A percentile compares a stretch with the other conserved stretches of the same genome.
Conservation (phyloP, 2,329 filamentous ascomycete genomes). For the Leptographium galeiforme region DNA sequence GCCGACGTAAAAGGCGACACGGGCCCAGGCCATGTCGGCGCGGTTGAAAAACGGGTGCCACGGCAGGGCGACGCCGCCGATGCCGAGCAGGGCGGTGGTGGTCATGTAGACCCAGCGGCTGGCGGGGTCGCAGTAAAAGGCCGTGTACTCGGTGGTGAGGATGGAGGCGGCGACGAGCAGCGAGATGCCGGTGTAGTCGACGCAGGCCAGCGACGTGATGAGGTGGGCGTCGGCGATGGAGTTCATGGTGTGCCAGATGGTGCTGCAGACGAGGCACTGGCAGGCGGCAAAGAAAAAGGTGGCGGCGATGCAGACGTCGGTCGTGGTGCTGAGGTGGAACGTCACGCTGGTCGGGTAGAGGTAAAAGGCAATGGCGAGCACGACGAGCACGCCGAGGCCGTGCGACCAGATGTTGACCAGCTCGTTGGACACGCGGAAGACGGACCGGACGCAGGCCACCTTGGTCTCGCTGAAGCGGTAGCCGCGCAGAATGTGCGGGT, state of each 20-base stretch:
- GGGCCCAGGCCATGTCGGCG: constrained; percentile 79
- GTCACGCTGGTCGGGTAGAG: constrained; percentile 84
- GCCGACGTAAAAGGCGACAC: constrained; percentile 82
- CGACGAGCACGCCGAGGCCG: constrained; percentile 72
- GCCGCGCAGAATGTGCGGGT: constrained; percentile 80
- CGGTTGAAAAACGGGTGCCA: constrained; percentile 96
- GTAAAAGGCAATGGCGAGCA: constrained; percentile 83
- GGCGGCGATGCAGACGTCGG: constrained; percentile 80
- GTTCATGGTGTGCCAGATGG: constrained; percentile 98
- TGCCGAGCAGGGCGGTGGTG: constrained; percentile 65
- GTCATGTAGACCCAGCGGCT: constrained; percentile 79
- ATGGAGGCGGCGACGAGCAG: constrained; percentile 90
- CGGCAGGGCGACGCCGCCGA: constrained; percentile 79
- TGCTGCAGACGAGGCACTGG: constrained; percentile 89
- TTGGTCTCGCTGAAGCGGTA: constrained; percentile 93
- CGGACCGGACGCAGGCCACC: constrained; percentile 72
- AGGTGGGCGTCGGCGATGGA: constrained; percentile 80
- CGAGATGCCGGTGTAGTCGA: constrained; percentile 96
- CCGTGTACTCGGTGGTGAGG: constrained; percentile 96
- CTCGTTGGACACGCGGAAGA: constrained; percentile 81
- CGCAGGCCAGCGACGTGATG: constrained; percentile 90
- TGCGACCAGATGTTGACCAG: constrained; percentile 98
- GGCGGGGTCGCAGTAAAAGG: constrained; percentile 91
- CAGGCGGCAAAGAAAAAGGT: constrained; percentile 93
- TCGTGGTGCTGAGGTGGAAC: constrained; percentile 74